Evolutionary conservation across 179 eudicot species (phyloP).

Genomic region (Sideroxylon spinosum): DNA sequence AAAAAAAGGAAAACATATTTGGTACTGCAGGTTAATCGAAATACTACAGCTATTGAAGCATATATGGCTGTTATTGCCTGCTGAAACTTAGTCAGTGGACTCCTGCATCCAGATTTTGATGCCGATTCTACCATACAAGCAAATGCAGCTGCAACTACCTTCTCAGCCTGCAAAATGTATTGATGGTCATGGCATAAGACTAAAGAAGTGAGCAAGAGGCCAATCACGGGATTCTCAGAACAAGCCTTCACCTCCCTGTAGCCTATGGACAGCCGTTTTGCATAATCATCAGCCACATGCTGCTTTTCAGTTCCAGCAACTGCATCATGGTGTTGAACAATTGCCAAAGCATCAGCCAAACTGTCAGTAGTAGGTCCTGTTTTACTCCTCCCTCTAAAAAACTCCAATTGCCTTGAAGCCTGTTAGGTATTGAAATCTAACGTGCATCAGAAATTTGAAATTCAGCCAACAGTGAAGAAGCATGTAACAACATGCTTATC

Average conservation of each 20-base stretch:
- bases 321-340: conserved; percentile 96
- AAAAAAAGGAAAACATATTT: not conserved
- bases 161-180: conserved; percentile 53
- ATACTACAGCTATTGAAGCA: not conserved
- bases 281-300: conserved; percentile 92
- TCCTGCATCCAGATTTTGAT: conserved; percentile 42
- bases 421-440: conserved; percentile 13
- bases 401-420: conserved; percentile 92
- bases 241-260: conserved; percentile 49
- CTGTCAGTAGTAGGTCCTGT: conserved; percentile 58
- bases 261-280: conserved; percentile 75
- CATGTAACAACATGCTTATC: not conserved
- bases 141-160: conserved; percentile 62
- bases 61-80: conserved; percentile 40
- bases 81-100: conserved; percentile 46
- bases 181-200: not conserved
- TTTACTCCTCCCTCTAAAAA: conserved; percentile 57
- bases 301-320: conserved; percentile 82
- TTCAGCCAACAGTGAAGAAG: not conserved
- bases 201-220: not conserved
- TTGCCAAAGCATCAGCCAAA: conserved; percentile 79
- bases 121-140: conserved; percentile 60
- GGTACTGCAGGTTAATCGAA: conserved; percentile 9
- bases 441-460: conserved; percentile 14
- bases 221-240: not conserved